phyloP scores from a whole-genome alignment of 1,139 yeast genomes.

The Lodderomyces pseudojiufengensis region DNA sequence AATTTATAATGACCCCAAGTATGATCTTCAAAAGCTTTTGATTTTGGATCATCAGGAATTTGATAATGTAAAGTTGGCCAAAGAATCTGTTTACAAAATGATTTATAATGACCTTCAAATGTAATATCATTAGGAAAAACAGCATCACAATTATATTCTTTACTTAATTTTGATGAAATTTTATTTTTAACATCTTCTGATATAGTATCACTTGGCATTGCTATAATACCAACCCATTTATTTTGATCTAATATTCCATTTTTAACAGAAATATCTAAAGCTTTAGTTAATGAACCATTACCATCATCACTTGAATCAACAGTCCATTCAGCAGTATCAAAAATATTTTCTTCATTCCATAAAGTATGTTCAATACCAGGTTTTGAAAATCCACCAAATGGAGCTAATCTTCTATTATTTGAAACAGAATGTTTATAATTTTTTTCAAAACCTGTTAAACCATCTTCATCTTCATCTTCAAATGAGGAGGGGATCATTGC shows the following conservation, averaged over 20 bases:
- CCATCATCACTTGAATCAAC: constrained; percentile 71
- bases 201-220: constrained; percentile 85
- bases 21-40: constrained; percentile 92
- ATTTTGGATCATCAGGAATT: constrained; percentile 91
- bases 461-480: constrained; percentile 11
- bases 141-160: constrained; percentile 55
- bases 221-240: constrained; percentile 85
- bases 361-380: constrained; percentile 47
- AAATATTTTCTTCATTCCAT: constrained; percentile 48
- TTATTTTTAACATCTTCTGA: constrained; percentile 51
- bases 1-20: constrained; percentile 84
- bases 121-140: constrained; percentile 74
- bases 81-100: constrained; percentile 86
- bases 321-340: constrained; percentile 73
- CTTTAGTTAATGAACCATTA: constrained; percentile 85
- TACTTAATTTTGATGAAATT: constrained; percentile 43
- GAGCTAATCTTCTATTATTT: constrained; percentile 44
- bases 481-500: constrained; percentile 9
- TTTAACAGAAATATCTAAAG: constrained; percentile 62
- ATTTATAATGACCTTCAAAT: constrained; percentile 84
- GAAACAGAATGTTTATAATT: constrained; percentile 5
- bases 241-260: constrained; percentile 45
- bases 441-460: constrained; percentile 4
- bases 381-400: constrained; percentile 74
- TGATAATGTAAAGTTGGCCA: constrained; percentile 98